These are phyloP conservation scores for Yamadazyma mexicana DNA, from an alignment of 1,139 yeast genomes.

Conservation along the genomic window DNA sequence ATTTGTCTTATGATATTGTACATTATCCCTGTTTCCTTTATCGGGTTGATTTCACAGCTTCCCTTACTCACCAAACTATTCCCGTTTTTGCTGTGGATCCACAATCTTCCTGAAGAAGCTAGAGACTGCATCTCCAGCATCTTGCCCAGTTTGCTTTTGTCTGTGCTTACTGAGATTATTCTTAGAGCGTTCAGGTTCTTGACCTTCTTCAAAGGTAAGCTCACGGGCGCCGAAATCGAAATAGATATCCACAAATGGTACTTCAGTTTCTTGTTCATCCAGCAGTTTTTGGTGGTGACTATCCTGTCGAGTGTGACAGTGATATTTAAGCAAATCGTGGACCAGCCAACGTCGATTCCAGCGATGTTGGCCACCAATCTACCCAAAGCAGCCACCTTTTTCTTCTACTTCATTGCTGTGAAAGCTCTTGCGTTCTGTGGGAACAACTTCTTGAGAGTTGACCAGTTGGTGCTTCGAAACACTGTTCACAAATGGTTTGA, in stretches of 20 bases:
- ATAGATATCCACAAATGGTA: conserved; percentile 66
- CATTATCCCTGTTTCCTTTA: conserved; percentile 71
- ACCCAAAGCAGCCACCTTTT: conserved; percentile 82
- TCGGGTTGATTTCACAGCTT: conserved; percentile 65
- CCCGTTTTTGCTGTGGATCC: conserved; percentile 55
- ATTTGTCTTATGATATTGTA: conserved; percentile 55
- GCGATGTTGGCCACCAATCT: conserved; percentile 68
- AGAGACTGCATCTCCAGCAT: conserved; percentile 56
- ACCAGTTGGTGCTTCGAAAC: conserved; percentile 41
- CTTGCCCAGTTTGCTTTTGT: conserved; percentile 60
- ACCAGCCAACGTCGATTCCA: conserved; percentile 73
- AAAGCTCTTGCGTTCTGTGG: conserved; percentile 78
- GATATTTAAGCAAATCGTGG: conserved; percentile 61
- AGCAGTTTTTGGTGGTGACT: conserved; percentile 80
- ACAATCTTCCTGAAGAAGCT: conserved; percentile 51
- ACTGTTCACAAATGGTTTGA: conserved; percentile 41
- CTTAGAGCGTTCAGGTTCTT: conserved; percentile 51
- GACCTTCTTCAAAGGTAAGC: conserved; percentile 49
- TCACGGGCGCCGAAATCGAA: conserved; percentile 59
- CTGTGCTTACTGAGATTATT: conserved; percentile 57
- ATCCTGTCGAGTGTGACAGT: conserved; percentile 78
- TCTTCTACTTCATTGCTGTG: conserved; percentile 69
- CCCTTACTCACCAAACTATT: conserved; percentile 56
- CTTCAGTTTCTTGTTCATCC: conserved; percentile 71
- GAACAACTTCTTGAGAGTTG: conserved; percentile 58